Conservation (phyloP, 805 yeast species). For the Limtongia smithiae region DNA sequence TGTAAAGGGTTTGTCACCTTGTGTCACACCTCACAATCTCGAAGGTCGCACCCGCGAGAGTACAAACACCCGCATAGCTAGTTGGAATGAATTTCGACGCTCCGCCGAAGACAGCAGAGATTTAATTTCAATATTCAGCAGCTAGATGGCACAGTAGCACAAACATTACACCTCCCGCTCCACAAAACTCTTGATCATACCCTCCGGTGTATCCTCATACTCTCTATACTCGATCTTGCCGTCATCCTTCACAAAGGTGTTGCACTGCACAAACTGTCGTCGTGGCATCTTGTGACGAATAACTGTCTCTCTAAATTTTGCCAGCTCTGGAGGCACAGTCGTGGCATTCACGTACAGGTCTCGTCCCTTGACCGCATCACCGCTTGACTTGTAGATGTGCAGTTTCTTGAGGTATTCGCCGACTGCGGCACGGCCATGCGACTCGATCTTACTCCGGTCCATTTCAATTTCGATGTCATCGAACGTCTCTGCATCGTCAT, state of each 20-base stretch:
- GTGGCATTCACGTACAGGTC: constrained; percentile 64
- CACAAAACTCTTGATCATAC: constrained; percentile 73
- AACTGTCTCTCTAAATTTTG: constrained; percentile 64
- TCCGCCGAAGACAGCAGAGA: too few relatives aligned
- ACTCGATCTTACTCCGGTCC: constrained; percentile 59
- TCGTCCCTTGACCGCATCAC: constrained; percentile 62
- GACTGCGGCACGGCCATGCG: constrained; percentile 70
- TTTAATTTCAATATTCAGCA: neutral
- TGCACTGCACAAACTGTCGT: constrained; percentile 79
- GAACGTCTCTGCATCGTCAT: constrained; percentile 44
- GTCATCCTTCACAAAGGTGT: constrained; percentile 48
- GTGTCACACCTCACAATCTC: too few relatives aligned
- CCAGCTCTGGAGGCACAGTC: constrained; percentile 53
- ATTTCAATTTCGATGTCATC: constrained; percentile 59
- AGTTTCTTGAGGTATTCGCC: constrained; percentile 66
- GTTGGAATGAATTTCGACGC: too few relatives aligned
- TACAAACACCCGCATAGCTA: too few relatives aligned
- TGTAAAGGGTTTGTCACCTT: too few relatives aligned
- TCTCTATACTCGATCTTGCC: constrained; percentile 56
- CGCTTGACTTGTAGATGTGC: constrained; percentile 77
- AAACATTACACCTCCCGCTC: constrained; percentile 57
- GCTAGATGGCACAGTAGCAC: neutral
- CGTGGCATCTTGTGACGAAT: constrained; percentile 74
- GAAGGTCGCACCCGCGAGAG: too few relatives aligned
- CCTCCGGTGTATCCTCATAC: constrained; percentile 67